These are phyloP conservation scores for Collybia mongolica DNA, from an alignment of 768 basidiomycete genomes.

Conservation along the genomic window DNA sequence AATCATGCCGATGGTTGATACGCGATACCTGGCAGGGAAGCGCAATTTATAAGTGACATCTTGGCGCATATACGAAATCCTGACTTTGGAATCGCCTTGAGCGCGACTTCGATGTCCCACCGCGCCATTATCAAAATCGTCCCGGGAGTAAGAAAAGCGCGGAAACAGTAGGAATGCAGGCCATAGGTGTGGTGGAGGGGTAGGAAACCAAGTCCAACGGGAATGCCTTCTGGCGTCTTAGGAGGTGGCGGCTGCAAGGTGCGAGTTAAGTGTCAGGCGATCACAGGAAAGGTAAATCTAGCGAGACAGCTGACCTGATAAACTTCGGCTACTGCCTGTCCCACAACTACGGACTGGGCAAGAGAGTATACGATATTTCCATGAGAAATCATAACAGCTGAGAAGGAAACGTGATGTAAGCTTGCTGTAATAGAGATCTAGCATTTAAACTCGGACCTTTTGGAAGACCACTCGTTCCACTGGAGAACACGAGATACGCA, in stretches of 20 bases:
- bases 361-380: conserved; percentile 54
- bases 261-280: background rate
- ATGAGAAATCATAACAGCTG: conserved; percentile 76
- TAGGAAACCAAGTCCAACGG: conserved; percentile 54
- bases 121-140: conserved; percentile 56
- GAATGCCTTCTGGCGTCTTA: conserved; percentile 41
- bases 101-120: conserved; percentile 55
- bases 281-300: background rate
- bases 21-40: conserved; percentile 43
- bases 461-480: conserved; percentile 21
- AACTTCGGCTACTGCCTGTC: conserved; percentile 29
- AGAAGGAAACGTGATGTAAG: background rate
- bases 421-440: background rate
- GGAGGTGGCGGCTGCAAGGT: conserved; percentile 34
- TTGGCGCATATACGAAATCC: conserved; percentile 11
- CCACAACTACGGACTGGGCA: conserved; percentile 31
- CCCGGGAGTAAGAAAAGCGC: conserved; percentile 39
- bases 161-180: conserved; percentile 51
- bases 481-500: conserved; percentile 21
- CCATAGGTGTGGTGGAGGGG: conserved; percentile 73
- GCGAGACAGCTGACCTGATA: conserved; percentile 31
- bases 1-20: conserved; percentile 49
- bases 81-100: conserved; percentile 60
- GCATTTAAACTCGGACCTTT: conserved; percentile 15
- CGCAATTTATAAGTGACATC: background rate